Evolutionary conservation across 2,329 filamentous ascomycete species (phyloP).

Genomic region (Ceratocystiopsis sp.): DNA sequence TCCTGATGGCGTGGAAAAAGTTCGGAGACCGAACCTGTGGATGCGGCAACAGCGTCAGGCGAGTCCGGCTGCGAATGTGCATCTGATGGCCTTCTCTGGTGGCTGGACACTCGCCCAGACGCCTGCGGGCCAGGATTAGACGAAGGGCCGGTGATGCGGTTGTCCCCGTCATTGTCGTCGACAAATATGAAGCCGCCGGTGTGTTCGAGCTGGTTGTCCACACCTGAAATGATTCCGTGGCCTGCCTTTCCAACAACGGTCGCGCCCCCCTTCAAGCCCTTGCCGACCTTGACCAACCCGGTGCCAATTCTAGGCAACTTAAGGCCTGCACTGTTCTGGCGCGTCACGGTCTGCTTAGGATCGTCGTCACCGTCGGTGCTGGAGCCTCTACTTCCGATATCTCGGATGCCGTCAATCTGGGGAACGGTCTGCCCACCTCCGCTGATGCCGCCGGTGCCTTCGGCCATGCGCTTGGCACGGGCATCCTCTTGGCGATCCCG

Average conservation of each 20-base stretch:
- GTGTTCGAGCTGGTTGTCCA: slow-evolving; percentile 35
- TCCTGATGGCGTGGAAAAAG: neutral
- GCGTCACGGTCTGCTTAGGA: slow-evolving; percentile 2
- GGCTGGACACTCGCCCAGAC: slow-evolving; percentile 4
- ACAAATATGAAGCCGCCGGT: slow-evolving; percentile 35
- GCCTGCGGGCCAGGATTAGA: slow-evolving; percentile 7
- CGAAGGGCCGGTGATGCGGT: neutral
- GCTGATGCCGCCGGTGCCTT: slow-evolving; percentile 29
- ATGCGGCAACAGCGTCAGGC: neutral
- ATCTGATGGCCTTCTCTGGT: neutral
- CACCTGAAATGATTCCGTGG: slow-evolving; percentile 29
- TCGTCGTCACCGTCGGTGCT: slow-evolving; percentile 5
- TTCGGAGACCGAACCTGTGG: slow-evolving; percentile 18
- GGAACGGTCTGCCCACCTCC: slow-evolving; percentile 36
- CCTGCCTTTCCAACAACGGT: slow-evolving; percentile 25
- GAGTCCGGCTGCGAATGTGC: neutral
- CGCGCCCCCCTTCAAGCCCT: slow-evolving; percentile 29
- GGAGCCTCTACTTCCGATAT: slow-evolving; percentile 8
- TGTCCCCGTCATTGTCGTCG: slow-evolving; percentile 2
- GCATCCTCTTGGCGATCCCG: slow-evolving; percentile 31
- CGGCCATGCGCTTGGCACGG: slow-evolving; percentile 32
- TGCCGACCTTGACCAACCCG: slow-evolving; percentile 28
- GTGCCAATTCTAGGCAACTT: slow-evolving; percentile 18
- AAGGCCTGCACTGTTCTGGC: slow-evolving; percentile 12
- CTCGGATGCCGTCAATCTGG: slow-evolving; percentile 23